A percentile compares a stretch with the other conserved stretches of the same genome.
Evolutionary conservation across 2,329 filamentous ascomycete species (phyloP).

Genomic region (Elsinoe necatrix): DNA sequence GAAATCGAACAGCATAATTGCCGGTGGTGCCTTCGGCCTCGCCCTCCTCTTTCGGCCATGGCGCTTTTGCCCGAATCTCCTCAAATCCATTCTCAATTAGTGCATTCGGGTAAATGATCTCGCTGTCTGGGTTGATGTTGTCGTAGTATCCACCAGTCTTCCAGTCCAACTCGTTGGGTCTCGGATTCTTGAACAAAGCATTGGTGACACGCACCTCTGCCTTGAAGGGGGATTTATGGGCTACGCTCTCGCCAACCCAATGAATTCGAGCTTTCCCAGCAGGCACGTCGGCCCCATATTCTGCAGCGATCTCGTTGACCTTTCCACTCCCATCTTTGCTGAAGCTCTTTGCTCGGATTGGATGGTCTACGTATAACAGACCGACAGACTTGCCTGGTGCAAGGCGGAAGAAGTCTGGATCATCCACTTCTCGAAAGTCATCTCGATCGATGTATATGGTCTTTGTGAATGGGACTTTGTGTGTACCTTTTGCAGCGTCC

Average conservation of each 20-base stretch:
- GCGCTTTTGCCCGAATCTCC: constrained; percentile 62
- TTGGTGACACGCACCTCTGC: constrained; percentile 74
- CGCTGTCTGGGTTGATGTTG: constrained; percentile 76
- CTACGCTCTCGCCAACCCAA: constrained; percentile 69
- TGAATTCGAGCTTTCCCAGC: constrained; percentile 57
- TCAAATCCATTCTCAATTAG: constrained; percentile 77
- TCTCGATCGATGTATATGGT: constrained; percentile 77
- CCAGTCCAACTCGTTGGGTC: constrained; percentile 62
- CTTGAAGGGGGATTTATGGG: constrained; percentile 49
- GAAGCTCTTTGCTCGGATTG: constrained; percentile 61
- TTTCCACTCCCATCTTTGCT: constrained; percentile 57
- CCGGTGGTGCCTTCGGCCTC: constrained; percentile 51
- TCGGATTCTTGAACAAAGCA: constrained; percentile 75
- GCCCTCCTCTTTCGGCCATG: constrained; percentile 72
- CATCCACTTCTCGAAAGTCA: constrained; percentile 67
- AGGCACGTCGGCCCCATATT: constrained; percentile 56
- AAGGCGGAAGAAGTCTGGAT: constrained; percentile 68
- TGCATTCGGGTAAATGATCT: constrained; percentile 68
- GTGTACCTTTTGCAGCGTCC: constrained; percentile 57
- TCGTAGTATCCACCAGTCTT: constrained; percentile 70
- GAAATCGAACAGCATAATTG: constrained; percentile 75
- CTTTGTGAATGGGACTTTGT: constrained; percentile 58
- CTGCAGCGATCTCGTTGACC: constrained; percentile 58
- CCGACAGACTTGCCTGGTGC: constrained; percentile 67
- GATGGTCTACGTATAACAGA: constrained; percentile 60